Evolutionary conservation across 495 filamentous ascomycete genomes (phyloP), one percentile per base, ranked within the genome.

Genomic region (Neurospora hispaniola): DNA sequence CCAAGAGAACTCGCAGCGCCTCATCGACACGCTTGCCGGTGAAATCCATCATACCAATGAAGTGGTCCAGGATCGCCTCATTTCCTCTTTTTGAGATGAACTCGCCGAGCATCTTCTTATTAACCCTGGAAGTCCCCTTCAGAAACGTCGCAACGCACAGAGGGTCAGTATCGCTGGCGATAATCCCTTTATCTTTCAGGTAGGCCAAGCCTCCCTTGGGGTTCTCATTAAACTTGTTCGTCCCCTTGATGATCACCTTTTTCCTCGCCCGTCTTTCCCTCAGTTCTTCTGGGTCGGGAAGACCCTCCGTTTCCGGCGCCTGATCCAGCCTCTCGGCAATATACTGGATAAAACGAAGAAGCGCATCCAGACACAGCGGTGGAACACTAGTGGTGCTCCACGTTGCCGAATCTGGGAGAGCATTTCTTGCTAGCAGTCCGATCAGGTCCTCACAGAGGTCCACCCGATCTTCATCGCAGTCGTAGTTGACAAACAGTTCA

Each of bases 361-460:
- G 86, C 68, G 96, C 91, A 78, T 99, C 96, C 10, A 99, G 84
- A 78, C 96, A 99, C 23, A 99, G 81, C 4, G 96, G 96, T 20
- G 96, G 96, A 12, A 99, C 96, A 79, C 96, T 99, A 38, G 96
- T 98, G 0, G 96, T 99, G 80, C 96, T 99, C 96, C 96, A 99
- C 31, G 95, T 98, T 12, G 94, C 96, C 4, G 96, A 97, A 78
- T 99, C 96, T 9, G 96, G 96, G 76, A 99, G 94, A 11, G 96
- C 96, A 78, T 97, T 98, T 71, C 96, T 87, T 39, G 96, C 94
- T 44, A 99, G 86, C 44, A 99, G 82, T 4, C 96, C 95, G 62
- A 99, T 89, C 86, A 98, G 90, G 77, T 99, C 96, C 80, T 96
- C 93, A 77, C 96, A 99, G 4, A 99, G 81, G 81, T 98, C 96